Conservation (phyloP, 352 stramenopile genomes). For the Phytophthora hybrid region DNA sequence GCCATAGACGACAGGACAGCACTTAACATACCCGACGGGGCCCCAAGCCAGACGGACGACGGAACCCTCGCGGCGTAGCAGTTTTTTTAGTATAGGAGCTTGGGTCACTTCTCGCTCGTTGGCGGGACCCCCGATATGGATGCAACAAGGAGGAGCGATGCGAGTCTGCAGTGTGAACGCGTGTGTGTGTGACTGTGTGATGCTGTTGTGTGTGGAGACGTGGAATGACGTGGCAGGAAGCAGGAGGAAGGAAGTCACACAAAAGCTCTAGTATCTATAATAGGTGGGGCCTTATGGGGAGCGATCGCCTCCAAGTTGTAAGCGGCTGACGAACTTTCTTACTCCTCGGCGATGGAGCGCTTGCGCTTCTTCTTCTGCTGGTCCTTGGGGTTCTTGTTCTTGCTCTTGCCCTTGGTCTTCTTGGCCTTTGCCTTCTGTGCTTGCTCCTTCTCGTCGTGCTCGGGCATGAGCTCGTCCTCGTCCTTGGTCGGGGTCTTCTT, state of each 20-base stretch:
- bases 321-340: constrained; percentile 32
- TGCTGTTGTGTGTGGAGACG: neutral
- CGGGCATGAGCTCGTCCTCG: constrained; percentile 42
- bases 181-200: constrained; percentile 7
- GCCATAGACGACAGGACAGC: constrained; percentile 44
- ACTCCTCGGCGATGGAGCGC: constrained; percentile 42
- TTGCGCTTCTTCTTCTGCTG: constrained; percentile 72
- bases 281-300: constrained; percentile 33
- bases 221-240: too few relatives aligned
- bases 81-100: constrained; percentile 51
- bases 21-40: constrained; percentile 21
- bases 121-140: neutral
- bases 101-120: constrained; percentile 9
- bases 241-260: constrained; percentile 15
- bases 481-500: constrained; percentile 34
- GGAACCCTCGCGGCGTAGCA: constrained; percentile 18
- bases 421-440: constrained; percentile 26
- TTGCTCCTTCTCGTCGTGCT: constrained; percentile 30
- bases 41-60: neutral
- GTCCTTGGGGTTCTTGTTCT: constrained; percentile 51
- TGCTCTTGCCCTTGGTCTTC: constrained; percentile 43
- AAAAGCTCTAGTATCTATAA: constrained; percentile 58
- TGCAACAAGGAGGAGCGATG: constrained; percentile 33
- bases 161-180: constrained; percentile 26
- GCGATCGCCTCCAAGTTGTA: constrained; percentile 14